phyloP scores from a whole-genome alignment of 176 grass and related monocot genomes.

The Oryza nivara region DNA sequence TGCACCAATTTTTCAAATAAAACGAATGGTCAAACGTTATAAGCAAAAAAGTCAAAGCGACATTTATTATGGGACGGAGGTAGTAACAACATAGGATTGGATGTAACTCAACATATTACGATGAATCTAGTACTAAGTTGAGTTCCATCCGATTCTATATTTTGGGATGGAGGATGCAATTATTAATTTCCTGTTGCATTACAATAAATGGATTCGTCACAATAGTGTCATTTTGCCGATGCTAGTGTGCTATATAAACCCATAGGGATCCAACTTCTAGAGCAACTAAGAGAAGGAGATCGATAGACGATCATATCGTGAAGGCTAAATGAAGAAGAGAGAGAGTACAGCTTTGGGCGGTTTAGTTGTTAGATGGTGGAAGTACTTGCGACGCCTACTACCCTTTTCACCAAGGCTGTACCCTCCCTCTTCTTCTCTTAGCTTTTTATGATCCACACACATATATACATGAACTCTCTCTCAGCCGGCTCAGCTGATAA shows the following conservation, averaged over 20 bases:
- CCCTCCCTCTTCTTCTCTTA: constrained; percentile 23
- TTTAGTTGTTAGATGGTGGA: too few relatives aligned
- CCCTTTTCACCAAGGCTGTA: background rate
- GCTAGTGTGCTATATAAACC: background rate
- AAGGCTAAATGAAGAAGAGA: constrained; percentile 36
- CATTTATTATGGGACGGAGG: too few relatives aligned
- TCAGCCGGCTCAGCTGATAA: too few relatives aligned
- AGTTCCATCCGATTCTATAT: too few relatives aligned
- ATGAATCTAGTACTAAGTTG: too few relatives aligned
- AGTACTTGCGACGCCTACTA: background rate
- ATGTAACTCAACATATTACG: accelerated
- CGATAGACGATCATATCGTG: background rate
- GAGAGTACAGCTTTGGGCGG: constrained; percentile 29
- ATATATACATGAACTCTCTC: too few relatives aligned
- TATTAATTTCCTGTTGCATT: background rate
- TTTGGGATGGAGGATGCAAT: too few relatives aligned
- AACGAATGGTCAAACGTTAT: too few relatives aligned
- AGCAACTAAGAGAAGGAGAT: background rate
- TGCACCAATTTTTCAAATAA: too few relatives aligned
- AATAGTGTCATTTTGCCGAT: background rate
- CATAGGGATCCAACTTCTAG: background rate
- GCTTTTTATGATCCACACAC: background rate
- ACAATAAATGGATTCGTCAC: background rate
- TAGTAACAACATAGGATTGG: too few relatives aligned
- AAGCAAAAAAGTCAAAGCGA: too few relatives aligned